Base-by-base conservation (phyloP, 306 rosid genomes). In the Alnus rubra region DNA sequence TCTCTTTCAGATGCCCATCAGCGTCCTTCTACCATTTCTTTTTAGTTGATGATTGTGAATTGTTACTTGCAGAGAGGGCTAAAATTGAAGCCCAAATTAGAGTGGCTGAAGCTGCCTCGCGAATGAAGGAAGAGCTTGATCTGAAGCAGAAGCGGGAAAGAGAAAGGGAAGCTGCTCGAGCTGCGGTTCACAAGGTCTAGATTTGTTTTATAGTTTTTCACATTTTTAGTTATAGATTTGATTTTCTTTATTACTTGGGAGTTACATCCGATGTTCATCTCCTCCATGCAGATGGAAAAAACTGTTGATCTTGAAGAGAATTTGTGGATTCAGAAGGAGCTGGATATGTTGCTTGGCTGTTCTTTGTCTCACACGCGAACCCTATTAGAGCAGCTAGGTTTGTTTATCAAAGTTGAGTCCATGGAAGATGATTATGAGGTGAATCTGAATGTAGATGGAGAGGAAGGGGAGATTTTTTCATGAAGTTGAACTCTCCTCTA, bases 141-240 rank as follows among this genome's bases (percentile, higher is more conserved):
- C 54, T 42, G 73, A 88, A 88, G 87, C 86, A 79, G 74, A 96
- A 71, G 15, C 81, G 89, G 65, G 88, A 90, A 81, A 89, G 82
- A 80, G 94, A 96, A 59, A 93, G 99, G 84, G 94, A 91, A 84
- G 98, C 94, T 48, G 97, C 98, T 30, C 92, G 98, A 14, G 78
- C 55, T 70, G 94, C 91, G 7, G 81, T 95, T 33, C 90, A 88
- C 50, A 83, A 88, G 97, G 99, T 95, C 79, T 60, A 52, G 11
- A 16, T 53, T 56, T 73, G 58, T 59, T 31, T 48, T 23, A 14
- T 71, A 7, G 23, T 8, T 44, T 0, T 55, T 6, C 51, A 12
- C 7, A 67, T 44, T 37, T 48, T 18, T 47, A 18, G 12, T 37
- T 76, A 49, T 56, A 72, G 13, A 51, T 74, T 72, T 4, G 49